These are phyloP conservation scores for Alternaria solani DNA, from an alignment of 2,329 filamentous ascomycete genomes.

Conservation along the genomic window DNA sequence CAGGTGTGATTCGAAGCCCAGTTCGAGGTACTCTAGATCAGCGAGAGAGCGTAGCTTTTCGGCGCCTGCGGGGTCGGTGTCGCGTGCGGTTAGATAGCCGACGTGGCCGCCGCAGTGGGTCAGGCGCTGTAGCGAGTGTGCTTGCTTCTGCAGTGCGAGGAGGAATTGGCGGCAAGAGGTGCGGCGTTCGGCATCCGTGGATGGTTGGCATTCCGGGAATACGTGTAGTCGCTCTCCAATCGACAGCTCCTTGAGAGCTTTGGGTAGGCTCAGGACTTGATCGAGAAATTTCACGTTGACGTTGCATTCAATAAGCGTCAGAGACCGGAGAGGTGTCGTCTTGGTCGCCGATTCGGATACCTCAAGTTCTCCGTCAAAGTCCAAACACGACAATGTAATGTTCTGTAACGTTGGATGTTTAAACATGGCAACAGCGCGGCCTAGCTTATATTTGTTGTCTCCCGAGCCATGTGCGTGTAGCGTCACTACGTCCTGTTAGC, in stretches of 20 bases:
- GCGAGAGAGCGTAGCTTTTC: constrained; percentile 34
- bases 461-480: constrained; percentile 44
- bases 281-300: constrained; percentile 40
- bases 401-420: constrained; percentile 42
- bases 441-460: constrained; percentile 38
- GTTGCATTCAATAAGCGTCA: constrained; percentile 50
- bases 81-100: constrained; percentile 15
- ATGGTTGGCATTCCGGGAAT: constrained; percentile 37
- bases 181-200: constrained; percentile 20
- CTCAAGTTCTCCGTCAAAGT: constrained; percentile 32
- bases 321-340: constrained; percentile 40
- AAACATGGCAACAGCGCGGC: constrained; percentile 40
- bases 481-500: constrained; percentile 36
- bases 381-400: constrained; percentile 46
- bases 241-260: constrained; percentile 41
- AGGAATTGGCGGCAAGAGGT: constrained; percentile 40
- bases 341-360: constrained; percentile 28
- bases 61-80: constrained; percentile 25
- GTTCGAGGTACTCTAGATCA: constrained; percentile 38
- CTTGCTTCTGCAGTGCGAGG: constrained; percentile 40
- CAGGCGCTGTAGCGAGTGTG: constrained; percentile 41
- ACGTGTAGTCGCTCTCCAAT: constrained; percentile 45
- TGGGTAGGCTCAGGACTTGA: constrained; percentile 41
- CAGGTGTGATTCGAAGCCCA: constrained; percentile 40
- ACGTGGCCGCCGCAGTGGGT: constrained; percentile 38